Evolutionary conservation across 2,329 filamentous ascomycete genomes (phyloP).

Genomic region (Lomentospora prolificans): DNA sequence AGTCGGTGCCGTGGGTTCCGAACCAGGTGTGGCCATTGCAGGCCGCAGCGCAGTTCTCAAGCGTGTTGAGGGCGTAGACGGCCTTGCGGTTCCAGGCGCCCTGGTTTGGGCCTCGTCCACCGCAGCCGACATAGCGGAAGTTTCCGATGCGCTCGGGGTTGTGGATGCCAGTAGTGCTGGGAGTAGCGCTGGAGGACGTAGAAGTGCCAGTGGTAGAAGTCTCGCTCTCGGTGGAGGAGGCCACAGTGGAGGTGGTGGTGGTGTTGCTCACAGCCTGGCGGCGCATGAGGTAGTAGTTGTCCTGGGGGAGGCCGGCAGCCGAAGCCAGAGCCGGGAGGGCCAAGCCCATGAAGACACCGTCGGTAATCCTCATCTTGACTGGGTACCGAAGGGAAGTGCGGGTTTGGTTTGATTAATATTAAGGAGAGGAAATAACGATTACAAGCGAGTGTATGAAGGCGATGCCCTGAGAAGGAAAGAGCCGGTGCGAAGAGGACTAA

Average conservation of each 20-base stretch:
- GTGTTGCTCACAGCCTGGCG: background rate
- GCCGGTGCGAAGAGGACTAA: background rate
- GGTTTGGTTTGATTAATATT: background rate
- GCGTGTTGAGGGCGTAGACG: background rate
- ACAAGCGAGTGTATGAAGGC: background rate
- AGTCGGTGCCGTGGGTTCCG: background rate
- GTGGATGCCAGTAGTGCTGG: background rate
- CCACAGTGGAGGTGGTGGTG: background rate
- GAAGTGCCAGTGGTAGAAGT: background rate
- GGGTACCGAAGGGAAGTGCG: background rate
- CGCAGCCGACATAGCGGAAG: background rate
- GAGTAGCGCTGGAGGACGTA: background rate
- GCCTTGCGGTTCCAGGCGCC: background rate
- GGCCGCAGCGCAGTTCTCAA: background rate
- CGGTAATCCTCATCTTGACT: background rate
- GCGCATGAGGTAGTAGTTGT: background rate
- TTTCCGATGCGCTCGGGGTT: background rate
- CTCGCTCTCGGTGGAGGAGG: background rate
- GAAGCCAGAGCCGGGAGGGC: background rate
- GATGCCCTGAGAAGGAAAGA: background rate
- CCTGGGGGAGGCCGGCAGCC: background rate
- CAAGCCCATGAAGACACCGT: background rate
- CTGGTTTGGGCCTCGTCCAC: background rate
- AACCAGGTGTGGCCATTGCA: background rate
- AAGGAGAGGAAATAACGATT: background rate